Conservation (phyloP, 129 eudicot genomes). For the Escallonia herrerae region DNA sequence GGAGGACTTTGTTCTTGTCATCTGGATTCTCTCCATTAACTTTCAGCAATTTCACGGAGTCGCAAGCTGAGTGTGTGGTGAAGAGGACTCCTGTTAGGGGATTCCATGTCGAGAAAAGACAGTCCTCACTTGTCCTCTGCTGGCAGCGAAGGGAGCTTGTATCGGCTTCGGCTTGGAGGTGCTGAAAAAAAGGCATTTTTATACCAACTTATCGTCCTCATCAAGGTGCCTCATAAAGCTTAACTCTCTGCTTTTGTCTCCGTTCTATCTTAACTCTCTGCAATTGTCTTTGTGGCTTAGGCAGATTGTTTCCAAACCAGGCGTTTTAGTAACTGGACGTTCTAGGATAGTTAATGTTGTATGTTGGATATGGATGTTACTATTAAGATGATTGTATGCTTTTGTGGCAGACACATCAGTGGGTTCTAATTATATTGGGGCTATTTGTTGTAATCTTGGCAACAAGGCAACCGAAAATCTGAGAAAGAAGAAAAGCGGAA, state of each 20-base stretch:
- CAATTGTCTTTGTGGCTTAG: constrained; percentile 16
- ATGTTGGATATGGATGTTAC: constrained; percentile 29
- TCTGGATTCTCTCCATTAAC: constrained; percentile 66
- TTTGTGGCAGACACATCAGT: constrained; percentile 1
- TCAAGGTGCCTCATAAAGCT: constrained; percentile 19
- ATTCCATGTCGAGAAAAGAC: constrained; percentile 87
- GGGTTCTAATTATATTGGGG: neutral
- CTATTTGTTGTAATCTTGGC: constrained; percentile 26
- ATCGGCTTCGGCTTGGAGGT: constrained; percentile 46
- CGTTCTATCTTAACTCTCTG: constrained; percentile 10
- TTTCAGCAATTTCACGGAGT: constrained; percentile 80
- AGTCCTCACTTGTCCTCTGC: constrained; percentile 38
- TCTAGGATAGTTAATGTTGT: constrained; percentile 21
- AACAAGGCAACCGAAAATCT: constrained; percentile 9
- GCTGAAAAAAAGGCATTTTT: constrained; percentile 13
- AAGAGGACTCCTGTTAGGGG: constrained; percentile 88
- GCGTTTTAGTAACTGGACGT: constrained; percentile 21
- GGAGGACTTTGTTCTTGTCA: constrained; percentile 68
- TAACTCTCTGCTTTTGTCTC: constrained; percentile 27
- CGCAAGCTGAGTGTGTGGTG: constrained; percentile 86
- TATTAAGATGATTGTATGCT: constrained; percentile 7
- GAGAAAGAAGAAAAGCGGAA: constrained; percentile 7
- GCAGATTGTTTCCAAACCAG: constrained; percentile 27
- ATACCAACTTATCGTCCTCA: neutral
- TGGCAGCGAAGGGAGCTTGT: constrained; percentile 43